Evolutionary conservation across 257 asterid genomes (phyloP), one percentile per base, ranked within the genome.

Genomic region (Solanum gandarillasii): DNA sequence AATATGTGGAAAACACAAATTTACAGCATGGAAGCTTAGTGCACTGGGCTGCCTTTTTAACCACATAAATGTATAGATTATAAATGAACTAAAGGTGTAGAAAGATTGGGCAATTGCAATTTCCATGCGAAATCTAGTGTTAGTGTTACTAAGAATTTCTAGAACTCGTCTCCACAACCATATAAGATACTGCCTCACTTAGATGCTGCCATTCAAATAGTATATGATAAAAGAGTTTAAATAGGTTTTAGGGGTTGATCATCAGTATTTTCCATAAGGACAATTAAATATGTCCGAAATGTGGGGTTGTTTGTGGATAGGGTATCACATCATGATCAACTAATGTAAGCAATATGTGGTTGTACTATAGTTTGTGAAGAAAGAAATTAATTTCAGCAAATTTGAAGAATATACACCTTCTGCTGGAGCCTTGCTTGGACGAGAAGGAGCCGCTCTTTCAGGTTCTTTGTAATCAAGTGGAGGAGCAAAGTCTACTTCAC

Each of bases 401-500:
- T 39, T 39, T 39, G 60, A 76, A 88, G 62, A 76, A 38, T 82
- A 79, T 79, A 88, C 73, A 95, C 98, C 95, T 92, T 90, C 95
- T 32, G 91, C 97, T 16, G 91, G 91, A 86, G 94, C 91, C 93
- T 95, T 95, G 93, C 92, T 91, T 34, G 93, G 90, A 82, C 87
- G 65, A 60, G 96, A 62, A 27, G 67, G 82, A 13, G 91, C 89
- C 83, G 95, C 94, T 88, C 72, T 96, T 91, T 97, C 99, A 70
- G 99, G 99, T 90, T 97, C 99, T 91, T 92, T 95, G 90, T 97
- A 97, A 89, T 97, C 99, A 85, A 97, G 97, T 20, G 99, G 99
- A 86, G 99, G 99, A 87, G 99, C 99, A 88, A 97, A 97, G 92
- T 97, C 99, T 90, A 97, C 99, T 89, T 97, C 99, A 90, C 99